Conservation (phyloP, 23 red algal species). For the Gracilaria domingensis region DNA sequence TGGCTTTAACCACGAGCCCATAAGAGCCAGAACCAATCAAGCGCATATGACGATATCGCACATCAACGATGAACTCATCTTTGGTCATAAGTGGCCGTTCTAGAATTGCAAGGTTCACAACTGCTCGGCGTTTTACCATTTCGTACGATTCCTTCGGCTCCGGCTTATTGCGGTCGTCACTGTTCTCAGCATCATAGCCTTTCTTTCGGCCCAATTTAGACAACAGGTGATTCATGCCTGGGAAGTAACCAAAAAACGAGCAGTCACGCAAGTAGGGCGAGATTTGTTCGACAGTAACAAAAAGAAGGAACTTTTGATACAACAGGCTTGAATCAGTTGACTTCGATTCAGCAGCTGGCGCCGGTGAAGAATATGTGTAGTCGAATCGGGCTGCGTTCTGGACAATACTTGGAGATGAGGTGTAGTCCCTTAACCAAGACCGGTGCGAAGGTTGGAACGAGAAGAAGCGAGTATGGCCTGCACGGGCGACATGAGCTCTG, state of each 20-base stretch:
- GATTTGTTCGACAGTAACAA: neutral
- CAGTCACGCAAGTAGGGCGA: neutral
- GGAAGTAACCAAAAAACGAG: neutral
- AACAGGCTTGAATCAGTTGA: too few species aligned
- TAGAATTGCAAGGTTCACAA: slow-evolving; percentile 24
- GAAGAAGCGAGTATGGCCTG: too few species aligned
- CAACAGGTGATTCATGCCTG: neutral
- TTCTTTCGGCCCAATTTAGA: neutral
- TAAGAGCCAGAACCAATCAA: slow-evolving; percentile 88
- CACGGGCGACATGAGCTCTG: too few species aligned
- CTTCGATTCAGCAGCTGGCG: too few species aligned
- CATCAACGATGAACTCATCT: slow-evolving; percentile 67
- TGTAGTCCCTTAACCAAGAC: too few species aligned
- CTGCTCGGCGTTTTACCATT: slow-evolving; percentile 64
- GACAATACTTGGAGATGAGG: too few species aligned
- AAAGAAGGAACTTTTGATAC: too few species aligned
- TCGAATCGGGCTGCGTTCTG: too few species aligned
- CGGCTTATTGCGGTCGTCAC: neutral
- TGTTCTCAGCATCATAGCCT: neutral
- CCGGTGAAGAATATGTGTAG: too few species aligned
- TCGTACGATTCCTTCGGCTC: neutral
- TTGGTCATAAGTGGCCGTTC: slow-evolving; percentile 60
- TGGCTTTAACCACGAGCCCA: slow-evolving; percentile 81
- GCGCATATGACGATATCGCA: slow-evolving; percentile 67
- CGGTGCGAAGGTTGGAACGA: too few species aligned